A percentile compares a stretch with the other conserved stretches of the same genome.
These are phyloP conservation scores for Raphanus sativus DNA, from an alignment of 345 rosid species.

Conservation along the genomic window DNA sequence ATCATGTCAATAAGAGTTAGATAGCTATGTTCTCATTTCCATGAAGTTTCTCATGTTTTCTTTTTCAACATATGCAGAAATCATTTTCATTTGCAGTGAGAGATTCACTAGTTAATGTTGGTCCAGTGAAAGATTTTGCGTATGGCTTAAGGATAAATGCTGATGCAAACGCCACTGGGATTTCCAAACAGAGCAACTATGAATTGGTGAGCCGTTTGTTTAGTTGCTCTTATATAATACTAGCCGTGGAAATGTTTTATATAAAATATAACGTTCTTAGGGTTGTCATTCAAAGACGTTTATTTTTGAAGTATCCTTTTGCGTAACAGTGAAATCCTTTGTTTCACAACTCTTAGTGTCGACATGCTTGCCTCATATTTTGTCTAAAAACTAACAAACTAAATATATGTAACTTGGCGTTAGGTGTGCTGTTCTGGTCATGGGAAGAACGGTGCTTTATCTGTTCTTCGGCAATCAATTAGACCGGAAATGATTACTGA, in stretches of 20 bases:
- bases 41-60: slow-evolving; percentile 25
- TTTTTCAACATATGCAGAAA: slow-evolving; percentile 60
- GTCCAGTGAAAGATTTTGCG: slow-evolving; percentile 95
- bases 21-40: slow-evolving; percentile 21
- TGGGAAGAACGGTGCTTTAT: slow-evolving; percentile 90
- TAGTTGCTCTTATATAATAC: slow-evolving; percentile 15
- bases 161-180: slow-evolving; percentile 88
- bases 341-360: slow-evolving; percentile 18
- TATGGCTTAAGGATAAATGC: slow-evolving; percentile 87
- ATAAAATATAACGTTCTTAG: neutral
- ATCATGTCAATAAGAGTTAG: slow-evolving; percentile 17
- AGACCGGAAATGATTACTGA: slow-evolving; percentile 98
- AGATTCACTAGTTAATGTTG: slow-evolving; percentile 87
- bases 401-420: slow-evolving; percentile 12
- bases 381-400: slow-evolving; percentile 20
- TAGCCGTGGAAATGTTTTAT: slow-evolving; percentile 9
- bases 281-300: neutral
- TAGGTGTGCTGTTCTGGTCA: slow-evolving; percentile 99
- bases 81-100: slow-evolving; percentile 89
- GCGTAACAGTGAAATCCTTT: neutral
- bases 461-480: slow-evolving; percentile 91
- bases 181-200: slow-evolving; percentile 96
- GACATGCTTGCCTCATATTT: slow-evolving; percentile 17
- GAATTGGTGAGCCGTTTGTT: slow-evolving; percentile 70
- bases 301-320: slow-evolving; percentile 7